Evolutionary conservation across 805 yeast genomes (phyloP).

Genomic region (Spathaspora girioi): DNA sequence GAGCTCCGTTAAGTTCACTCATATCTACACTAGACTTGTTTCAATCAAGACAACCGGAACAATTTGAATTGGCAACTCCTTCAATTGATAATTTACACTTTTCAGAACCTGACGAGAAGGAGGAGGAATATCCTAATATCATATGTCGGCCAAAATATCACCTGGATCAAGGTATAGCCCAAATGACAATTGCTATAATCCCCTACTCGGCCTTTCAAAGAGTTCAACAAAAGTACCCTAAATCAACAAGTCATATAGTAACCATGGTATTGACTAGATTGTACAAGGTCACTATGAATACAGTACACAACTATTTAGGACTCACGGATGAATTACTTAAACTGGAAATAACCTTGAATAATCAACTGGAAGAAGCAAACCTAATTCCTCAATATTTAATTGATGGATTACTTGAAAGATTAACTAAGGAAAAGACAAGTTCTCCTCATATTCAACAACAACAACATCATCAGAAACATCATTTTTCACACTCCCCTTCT

Average conservation of each 20-base stretch:
- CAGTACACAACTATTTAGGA: constrained; percentile 84
- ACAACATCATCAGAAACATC: constrained; percentile 4
- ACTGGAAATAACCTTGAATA: constrained; percentile 68
- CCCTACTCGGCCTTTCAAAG: constrained; percentile 80
- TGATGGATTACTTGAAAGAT: constrained; percentile 49
- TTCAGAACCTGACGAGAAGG: neutral
- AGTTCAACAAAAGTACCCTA: constrained; percentile 72
- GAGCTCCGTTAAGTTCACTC: constrained; percentile 80
- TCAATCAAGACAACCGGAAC: constrained; percentile 13
- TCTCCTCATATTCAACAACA: neutral
- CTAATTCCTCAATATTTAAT: constrained; percentile 60
- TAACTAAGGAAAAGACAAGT: neutral
- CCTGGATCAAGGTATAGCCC: constrained; percentile 2
- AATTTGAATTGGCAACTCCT: neutral
- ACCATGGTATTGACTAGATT: constrained; percentile 86
- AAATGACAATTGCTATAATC: constrained; percentile 79
- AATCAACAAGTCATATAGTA: constrained; percentile 88
- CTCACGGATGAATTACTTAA: constrained; percentile 76
- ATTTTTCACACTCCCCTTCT: constrained; percentile 8
- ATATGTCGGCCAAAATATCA: constrained; percentile 4
- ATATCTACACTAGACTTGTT: constrained; percentile 77
- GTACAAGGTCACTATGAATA: constrained; percentile 86
- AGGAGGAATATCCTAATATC: constrained; percentile 3
- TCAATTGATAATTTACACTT: neutral
- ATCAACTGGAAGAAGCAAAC: constrained; percentile 20